Percentiles rank a stretch among this genome's conserved stretches.
Conservation (phyloP, 2,329 filamentous ascomycete species). For the Periconia macrospinosa region DNA sequence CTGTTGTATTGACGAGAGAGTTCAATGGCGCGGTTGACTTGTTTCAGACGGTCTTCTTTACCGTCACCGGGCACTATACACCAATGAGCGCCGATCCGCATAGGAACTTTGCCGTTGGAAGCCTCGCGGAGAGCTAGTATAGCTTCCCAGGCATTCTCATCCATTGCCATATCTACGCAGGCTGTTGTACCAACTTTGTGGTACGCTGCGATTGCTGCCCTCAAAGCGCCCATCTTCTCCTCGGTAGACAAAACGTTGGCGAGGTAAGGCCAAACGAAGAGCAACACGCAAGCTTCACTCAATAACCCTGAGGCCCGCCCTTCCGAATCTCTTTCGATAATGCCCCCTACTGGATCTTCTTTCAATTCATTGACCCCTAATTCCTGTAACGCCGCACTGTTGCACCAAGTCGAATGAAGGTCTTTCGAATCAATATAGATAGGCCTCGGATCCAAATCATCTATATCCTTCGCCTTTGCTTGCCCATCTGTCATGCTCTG, state of each 20-base stretch:
- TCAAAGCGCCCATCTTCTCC: constrained; percentile 52
- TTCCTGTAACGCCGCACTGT: constrained; percentile 54
- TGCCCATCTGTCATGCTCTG: constrained; percentile 57
- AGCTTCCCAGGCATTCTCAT: constrained; percentile 58
- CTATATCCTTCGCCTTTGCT: constrained; percentile 54
- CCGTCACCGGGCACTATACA: constrained; percentile 53
- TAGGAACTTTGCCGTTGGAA: constrained; percentile 40
- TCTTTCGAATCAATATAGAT: constrained; percentile 62
- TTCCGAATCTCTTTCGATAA: constrained; percentile 52
- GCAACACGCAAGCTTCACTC: constrained; percentile 57
- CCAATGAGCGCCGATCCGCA: constrained; percentile 61
- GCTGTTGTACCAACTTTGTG: constrained; percentile 57
- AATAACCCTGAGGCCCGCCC: constrained; percentile 56
- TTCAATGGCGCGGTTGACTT: constrained; percentile 57
- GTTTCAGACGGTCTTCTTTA: constrained; percentile 49
- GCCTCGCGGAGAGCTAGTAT: constrained; percentile 45
- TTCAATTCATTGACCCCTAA: constrained; percentile 51
- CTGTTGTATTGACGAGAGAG: constrained; percentile 51
- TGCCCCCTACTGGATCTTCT: constrained; percentile 54
- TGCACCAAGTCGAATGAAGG: constrained; percentile 60
- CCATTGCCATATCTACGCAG: constrained; percentile 62
- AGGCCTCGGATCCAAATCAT: constrained; percentile 55
- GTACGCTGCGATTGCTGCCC: constrained; percentile 53
- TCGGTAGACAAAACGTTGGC: constrained; percentile 52
- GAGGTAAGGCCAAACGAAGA: constrained; percentile 59